phyloP scores from a whole-genome alignment of 495 filamentous ascomycete species.

The Xylaria palmicola region DNA sequence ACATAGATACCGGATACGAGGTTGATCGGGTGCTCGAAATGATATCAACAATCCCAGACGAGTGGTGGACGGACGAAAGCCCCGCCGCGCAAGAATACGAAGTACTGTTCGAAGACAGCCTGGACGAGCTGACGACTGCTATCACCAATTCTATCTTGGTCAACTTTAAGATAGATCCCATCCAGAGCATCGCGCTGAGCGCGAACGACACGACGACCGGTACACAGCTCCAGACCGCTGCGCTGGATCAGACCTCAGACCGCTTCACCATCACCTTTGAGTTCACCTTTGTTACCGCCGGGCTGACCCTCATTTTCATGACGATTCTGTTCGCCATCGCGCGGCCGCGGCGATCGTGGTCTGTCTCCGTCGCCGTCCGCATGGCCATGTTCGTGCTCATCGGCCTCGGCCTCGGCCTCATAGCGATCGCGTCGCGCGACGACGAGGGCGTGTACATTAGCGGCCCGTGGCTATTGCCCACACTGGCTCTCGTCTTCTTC shows the following conservation, averaged over 20 bases:
- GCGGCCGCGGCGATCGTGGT: neutral
- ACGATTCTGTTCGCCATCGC: conserved; percentile 42
- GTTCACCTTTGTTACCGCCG: conserved; percentile 75
- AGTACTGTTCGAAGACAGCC: neutral
- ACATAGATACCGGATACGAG: conserved; percentile 4
- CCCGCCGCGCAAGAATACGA: neutral
- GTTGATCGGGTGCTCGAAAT: conserved; percentile 13
- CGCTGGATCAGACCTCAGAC: neutral
- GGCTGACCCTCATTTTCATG: conserved; percentile 77
- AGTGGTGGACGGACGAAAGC: conserved; percentile 10
- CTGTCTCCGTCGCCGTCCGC: neutral
- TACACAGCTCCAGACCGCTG: conserved; percentile 10
- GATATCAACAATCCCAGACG: conserved; percentile 18
- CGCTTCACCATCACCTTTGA: conserved; percentile 67
- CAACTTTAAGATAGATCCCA: conserved; percentile 27
- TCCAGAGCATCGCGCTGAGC: conserved; percentile 9
- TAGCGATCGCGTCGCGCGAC: neutral
- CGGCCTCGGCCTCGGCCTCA: neutral
- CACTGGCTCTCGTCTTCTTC: conserved; percentile 28
- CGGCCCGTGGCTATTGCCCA: conserved; percentile 37
- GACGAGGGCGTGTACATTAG: conserved; percentile 3
- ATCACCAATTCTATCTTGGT: conserved; percentile 22
- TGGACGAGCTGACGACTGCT: neutral
- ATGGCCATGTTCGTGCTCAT: neutral
- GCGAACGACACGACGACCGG: conserved; percentile 9